Conservation (phyloP, 495 filamentous ascomycete species). For the Penicillium macrosclerotiorum region DNA sequence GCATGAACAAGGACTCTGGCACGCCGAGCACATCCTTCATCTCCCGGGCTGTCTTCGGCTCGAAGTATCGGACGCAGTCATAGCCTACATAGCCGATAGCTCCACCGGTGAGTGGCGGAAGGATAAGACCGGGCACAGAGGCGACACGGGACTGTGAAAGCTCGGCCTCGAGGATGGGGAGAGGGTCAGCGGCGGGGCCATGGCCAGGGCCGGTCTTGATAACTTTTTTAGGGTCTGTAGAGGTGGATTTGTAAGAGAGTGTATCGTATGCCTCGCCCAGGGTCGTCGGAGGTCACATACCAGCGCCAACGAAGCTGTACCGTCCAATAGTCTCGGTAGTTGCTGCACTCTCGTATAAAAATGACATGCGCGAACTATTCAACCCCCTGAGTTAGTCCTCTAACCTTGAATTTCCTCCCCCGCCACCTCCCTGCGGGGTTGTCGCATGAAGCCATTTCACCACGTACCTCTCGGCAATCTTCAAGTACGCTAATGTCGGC, state of each 20-base stretch:
- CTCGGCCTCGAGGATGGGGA: constrained; percentile 76
- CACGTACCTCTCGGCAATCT: constrained; percentile 71
- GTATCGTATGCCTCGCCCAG: constrained; percentile 1
- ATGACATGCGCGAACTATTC: constrained; percentile 53
- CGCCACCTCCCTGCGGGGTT: constrained; percentile 5
- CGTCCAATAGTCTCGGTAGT: constrained; percentile 87
- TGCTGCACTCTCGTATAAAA: constrained; percentile 92
- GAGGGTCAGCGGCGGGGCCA: constrained; percentile 77
- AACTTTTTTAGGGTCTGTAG: constrained; percentile 75
- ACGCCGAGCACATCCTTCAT: constrained; percentile 85
- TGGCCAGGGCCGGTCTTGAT: constrained; percentile 85
- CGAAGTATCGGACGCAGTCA: constrained; percentile 96
- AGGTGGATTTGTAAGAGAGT: constrained; percentile 4
- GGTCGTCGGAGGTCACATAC: constrained; percentile 38
- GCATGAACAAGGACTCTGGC: constrained; percentile 95
- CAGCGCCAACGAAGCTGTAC: constrained; percentile 92
- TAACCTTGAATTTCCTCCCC: constrained; percentile 2
- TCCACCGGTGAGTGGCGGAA: constrained; percentile 85
- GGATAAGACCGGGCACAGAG: constrained; percentile 70
- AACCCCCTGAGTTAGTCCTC: constrained; percentile 13
- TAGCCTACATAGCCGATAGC: constrained; percentile 97
- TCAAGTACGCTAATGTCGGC: constrained; percentile 87
- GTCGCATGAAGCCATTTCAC: not conserved
- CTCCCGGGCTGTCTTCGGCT: constrained; percentile 82
- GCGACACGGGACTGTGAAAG: constrained; percentile 74